Evolutionary conservation across 345 rosid species (phyloP), one percentile per base, ranked within the genome.

Genomic region (Arabidopsis suecica): DNA sequence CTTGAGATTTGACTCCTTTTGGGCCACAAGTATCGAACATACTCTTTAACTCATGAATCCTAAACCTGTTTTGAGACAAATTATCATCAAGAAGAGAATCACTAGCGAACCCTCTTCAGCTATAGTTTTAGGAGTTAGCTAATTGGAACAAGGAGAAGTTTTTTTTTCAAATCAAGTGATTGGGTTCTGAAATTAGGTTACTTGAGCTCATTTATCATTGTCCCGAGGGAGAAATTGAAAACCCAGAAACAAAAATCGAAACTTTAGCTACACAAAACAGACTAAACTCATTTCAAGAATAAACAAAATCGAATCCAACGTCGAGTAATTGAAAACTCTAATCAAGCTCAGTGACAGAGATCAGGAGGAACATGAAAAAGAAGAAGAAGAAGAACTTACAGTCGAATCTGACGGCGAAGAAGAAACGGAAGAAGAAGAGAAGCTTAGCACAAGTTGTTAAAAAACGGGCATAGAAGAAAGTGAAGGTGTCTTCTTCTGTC

Each of bases 11-110:
- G 78, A 78, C 81, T 72, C 69, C 69, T 51, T 78, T 78, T 16
- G 73, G 65, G 73, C 85, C 83, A 74, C 84, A 79, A 71, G 6
- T 63, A 63, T 90, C 97, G 14, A 89, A 87, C 97, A 95, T 92
- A 63, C 61, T 84, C 85, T 78, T 66, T 41, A 80, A 79, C 82
- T 82, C 80, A 83, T 79, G 80, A 60, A 83, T 67, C 66, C 58
- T n/a, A 74, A 72, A 78, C 96, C 86, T 84, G 63, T 75, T 42
- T 25, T 4, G 8, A 48, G 18, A 10, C n/a, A 75, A 73, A 48
- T 62, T 33, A n/a, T 51, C 47, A 79, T 13, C 1, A 61, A 50
- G 48, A 61, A 42, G 14, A 41, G 12, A 44, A 18, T 44, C 9
- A 42, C 0, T 25, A 62, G 36, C 36, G 4, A 61, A 50, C 37